Conservation (phyloP, 306 rosid species). For the Malus sylvestris region DNA sequence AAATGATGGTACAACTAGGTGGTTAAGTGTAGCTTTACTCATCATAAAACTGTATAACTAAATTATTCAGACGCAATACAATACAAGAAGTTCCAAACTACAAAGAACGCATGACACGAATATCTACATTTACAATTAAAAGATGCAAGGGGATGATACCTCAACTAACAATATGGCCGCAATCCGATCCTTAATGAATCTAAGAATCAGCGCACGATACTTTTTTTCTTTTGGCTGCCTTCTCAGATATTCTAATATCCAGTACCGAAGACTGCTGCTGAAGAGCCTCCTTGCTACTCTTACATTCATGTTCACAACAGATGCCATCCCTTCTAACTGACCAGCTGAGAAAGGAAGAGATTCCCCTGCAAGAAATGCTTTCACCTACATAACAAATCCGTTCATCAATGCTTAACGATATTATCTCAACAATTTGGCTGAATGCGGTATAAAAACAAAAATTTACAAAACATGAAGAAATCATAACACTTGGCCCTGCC, state of each 20-base stretch:
- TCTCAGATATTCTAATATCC: constrained; percentile 84
- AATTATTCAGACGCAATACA: neutral
- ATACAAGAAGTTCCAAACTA: neutral
- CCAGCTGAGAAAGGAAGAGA: constrained; percentile 70
- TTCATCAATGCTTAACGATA: neutral
- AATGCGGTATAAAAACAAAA: neutral
- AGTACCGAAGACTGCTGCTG: constrained; percentile 69
- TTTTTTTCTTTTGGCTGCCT: constrained; percentile 66
- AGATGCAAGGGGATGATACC: constrained; percentile 41
- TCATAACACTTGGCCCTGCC: neutral
- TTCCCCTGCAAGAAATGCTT: constrained; percentile 74
- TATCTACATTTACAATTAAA: neutral
- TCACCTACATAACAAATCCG: constrained; percentile 43
- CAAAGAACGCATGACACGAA: neutral
- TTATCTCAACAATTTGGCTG: neutral
- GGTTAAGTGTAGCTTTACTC: no score
- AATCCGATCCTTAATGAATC: constrained; percentile 73
- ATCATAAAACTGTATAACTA: neutral
- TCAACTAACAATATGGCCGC: constrained; percentile 76
- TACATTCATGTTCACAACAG: constrained; percentile 47
- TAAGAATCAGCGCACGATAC: constrained; percentile 70
- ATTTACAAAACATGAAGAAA: neutral
- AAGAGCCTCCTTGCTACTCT: constrained; percentile 67
- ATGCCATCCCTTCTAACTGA: constrained; percentile 76
- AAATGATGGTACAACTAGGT: no score